Evolutionary conservation across 352 stramenopile genomes (phyloP).

Genomic region (Lagenidium sp.): DNA sequence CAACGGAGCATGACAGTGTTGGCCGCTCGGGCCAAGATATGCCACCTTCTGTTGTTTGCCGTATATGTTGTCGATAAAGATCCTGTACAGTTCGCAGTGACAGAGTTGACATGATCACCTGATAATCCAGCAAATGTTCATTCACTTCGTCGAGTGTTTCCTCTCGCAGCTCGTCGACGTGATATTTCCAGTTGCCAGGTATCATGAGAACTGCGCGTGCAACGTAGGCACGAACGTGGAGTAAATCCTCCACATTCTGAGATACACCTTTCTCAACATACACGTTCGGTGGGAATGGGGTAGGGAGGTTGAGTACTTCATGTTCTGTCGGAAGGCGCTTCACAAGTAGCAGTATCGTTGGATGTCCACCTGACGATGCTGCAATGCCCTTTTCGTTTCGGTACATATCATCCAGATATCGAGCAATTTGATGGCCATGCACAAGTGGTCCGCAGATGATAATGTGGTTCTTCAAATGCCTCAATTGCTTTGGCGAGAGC

Average conservation of each 20-base stretch:
- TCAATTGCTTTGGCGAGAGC: conserved; percentile 10
- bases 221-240: conserved; percentile 30
- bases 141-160: conserved; percentile 23
- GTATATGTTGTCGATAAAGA: conserved; percentile 27
- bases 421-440: conserved; percentile 25
- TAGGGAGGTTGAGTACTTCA: conserved; percentile 20
- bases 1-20: conserved; percentile 29
- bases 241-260: conserved; percentile 41
- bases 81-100: conserved; percentile 30
- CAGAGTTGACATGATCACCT: conserved; percentile 57
- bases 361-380: no score
- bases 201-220: conserved; percentile 42
- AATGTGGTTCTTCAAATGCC: conserved; percentile 23
- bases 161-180: conserved; percentile 26
- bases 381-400: no score
- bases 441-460: conserved; percentile 38
- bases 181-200: conserved; percentile 30
- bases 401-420: conserved; percentile 34
- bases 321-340: conserved; percentile 22
- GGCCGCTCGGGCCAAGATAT: conserved; percentile 4
- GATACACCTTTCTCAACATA: conserved; percentile 32
- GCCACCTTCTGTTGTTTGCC: no score
- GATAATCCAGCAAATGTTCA: conserved; percentile 47
- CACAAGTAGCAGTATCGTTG: conserved; percentile 26
- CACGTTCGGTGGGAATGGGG: conserved; percentile 25